These are phyloP conservation scores for Phialemoniopsis sp. DNA, from an alignment of 2,329 filamentous ascomycete species.

Conservation along the genomic window DNA sequence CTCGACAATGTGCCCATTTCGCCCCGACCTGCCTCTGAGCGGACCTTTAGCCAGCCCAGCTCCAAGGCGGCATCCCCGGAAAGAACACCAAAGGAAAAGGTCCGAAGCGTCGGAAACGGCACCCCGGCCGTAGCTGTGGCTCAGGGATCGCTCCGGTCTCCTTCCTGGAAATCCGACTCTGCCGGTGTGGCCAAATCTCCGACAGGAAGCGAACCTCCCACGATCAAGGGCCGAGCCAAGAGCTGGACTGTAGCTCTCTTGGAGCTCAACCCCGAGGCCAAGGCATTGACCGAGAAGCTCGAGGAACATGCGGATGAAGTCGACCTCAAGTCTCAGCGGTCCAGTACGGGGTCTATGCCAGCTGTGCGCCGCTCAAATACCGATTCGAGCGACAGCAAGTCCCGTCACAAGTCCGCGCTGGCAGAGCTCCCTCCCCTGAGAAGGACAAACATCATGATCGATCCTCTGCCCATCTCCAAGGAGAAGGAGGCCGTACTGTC, in stretches of 20 bases:
- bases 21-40: conserved; percentile 58
- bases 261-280: conserved; percentile 68
- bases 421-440: conserved; percentile 67
- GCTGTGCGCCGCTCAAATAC: conserved; percentile 25
- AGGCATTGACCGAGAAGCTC: conserved; percentile 72
- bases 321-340: conserved; percentile 40
- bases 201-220: conserved; percentile 21
- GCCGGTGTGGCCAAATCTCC: conserved; percentile 23
- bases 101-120: conserved; percentile 58
- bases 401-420: conserved; percentile 61
- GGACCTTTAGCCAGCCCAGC: conserved; percentile 42
- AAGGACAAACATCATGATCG: conserved; percentile 76
- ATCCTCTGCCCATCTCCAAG: conserved; percentile 77
- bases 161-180: conserved; percentile 45
- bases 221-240: conserved; percentile 54
- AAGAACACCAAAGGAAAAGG: conserved; percentile 42
- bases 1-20: conserved; percentile 82
- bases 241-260: conserved; percentile 72
- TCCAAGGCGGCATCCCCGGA: conserved; percentile 53
- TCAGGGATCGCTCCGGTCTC: conserved; percentile 56
- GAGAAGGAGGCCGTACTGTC: conserved; percentile 83
- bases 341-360: conserved; percentile 30
- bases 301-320: conserved; percentile 69
- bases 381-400: conserved; percentile 35
- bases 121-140: conserved; percentile 56